phyloP scores from a whole-genome alignment of 108 stramenopile genomes.

The Cyclotella atomus region DNA sequence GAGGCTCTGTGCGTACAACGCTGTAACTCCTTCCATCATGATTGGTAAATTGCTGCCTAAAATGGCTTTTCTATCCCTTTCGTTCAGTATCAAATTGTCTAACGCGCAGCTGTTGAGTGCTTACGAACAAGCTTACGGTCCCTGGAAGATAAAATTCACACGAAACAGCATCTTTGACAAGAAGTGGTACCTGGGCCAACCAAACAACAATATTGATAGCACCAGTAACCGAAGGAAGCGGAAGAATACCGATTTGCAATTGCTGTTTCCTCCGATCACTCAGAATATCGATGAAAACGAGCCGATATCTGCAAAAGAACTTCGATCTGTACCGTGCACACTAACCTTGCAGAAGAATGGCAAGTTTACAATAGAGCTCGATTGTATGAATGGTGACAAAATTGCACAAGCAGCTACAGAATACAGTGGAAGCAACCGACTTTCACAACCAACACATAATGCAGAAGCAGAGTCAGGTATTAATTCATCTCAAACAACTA shows the following conservation, averaged over 20 bases:
- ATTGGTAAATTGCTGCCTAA: not conserved
- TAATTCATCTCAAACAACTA: not conserved
- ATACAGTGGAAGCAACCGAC: not conserved
- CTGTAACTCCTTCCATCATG: no score
- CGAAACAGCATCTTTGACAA: slow-evolving; percentile 28
- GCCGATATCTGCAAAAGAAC: slow-evolving; percentile 1
- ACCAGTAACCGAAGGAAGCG: not conserved
- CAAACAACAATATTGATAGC: not conserved
- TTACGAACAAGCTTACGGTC: slow-evolving; percentile 47
- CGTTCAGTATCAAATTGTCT: not conserved
- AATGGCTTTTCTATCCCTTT: not conserved
- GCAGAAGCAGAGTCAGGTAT: not conserved
- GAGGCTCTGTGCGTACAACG: no score
- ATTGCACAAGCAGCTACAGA: not conserved
- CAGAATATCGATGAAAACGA: not conserved
- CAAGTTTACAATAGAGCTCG: slow-evolving; percentile 29
- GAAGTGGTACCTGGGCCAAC: slow-evolving; percentile 31
- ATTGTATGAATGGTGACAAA: slow-evolving; percentile 3
- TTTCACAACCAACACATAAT: not conserved
- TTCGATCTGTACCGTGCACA: slow-evolving; percentile 33
- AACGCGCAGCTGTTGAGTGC: slow-evolving; percentile 39
- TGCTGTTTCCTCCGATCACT: slow-evolving; percentile 31
- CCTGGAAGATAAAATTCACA: slow-evolving; percentile 30
- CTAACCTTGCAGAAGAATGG: slow-evolving; percentile 45
- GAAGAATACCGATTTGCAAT: slow-evolving; percentile 28